Percentiles rank a stretch among this genome's conserved stretches.
Conservation (phyloP, 73 alveolate genomes). For the Tetrahymena malaccensis region DNA sequence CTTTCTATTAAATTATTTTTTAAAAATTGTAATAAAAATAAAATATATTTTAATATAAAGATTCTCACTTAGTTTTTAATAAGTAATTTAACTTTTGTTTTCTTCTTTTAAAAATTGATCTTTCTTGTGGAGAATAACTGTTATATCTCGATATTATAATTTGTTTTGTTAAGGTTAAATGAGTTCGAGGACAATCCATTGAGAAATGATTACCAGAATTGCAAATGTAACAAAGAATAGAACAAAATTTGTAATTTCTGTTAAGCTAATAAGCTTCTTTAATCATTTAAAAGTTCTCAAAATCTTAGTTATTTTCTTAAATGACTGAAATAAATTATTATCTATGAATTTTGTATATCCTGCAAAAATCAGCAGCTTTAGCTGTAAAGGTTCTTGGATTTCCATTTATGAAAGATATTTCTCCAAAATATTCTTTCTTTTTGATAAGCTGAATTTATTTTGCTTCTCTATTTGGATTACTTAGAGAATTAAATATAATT, state of each 20-base stretch:
- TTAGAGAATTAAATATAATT: neutral
- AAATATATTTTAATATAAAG: neutral
- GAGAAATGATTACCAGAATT: neutral
- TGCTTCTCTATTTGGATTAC: neutral
- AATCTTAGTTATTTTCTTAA: neutral
- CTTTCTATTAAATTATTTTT: neutral
- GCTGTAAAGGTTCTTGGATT: neutral
- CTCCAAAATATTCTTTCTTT: neutral
- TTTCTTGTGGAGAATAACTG: neutral
- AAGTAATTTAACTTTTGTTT: neutral
- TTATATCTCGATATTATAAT: neutral
- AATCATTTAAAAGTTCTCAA: neutral
- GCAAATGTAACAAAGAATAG: neutral
- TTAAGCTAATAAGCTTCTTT: neutral
- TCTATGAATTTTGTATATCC: neutral
- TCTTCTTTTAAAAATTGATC: neutral
- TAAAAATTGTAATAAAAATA: no score
- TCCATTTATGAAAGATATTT: neutral
- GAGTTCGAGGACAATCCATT: neutral
- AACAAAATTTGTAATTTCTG: neutral
- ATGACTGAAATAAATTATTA: neutral
- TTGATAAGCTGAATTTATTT: neutral
- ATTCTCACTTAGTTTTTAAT: neutral
- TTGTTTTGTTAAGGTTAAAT: neutral
- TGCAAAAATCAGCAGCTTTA: neutral